Evolutionary conservation across 306 rosid species (phyloP).

Genomic region (Amphicarpaea edgeworthii): DNA sequence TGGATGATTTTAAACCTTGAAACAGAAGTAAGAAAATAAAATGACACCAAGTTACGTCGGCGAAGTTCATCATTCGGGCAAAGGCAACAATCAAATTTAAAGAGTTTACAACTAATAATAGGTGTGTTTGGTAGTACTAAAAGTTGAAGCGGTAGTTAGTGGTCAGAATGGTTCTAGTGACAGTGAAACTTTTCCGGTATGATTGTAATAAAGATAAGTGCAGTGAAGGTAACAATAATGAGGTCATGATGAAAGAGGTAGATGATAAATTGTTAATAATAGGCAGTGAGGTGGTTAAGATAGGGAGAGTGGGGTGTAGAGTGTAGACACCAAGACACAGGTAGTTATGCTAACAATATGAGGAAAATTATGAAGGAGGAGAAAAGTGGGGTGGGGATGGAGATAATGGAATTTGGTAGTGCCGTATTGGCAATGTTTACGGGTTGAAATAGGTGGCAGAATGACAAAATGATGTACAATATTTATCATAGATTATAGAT

Average conservation of each 20-base stretch:
- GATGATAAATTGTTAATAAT: constrained; percentile 33
- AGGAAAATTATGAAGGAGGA: constrained; percentile 16
- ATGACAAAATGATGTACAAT: not conserved
- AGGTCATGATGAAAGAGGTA: constrained; percentile 15
- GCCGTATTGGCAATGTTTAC: constrained; percentile 35
- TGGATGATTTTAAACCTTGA: not conserved
- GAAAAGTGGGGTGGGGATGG: not conserved
- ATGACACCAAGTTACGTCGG: not conserved
- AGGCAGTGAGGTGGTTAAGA: constrained; percentile 19
- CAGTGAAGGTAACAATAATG: constrained; percentile 37
- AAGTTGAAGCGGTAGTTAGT: constrained; percentile 37
- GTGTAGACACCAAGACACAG: too few relatives aligned
- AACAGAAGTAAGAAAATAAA: not conserved
- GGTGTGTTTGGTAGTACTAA: constrained; percentile 41
- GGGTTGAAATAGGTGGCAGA: not conserved
- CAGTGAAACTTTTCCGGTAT: constrained; percentile 27
- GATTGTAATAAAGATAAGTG: constrained; percentile 47
- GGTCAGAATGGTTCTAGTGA: constrained; percentile 43
- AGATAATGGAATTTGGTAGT: constrained; percentile 20
- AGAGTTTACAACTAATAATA: constrained; percentile 39
- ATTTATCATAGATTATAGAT: not conserved
- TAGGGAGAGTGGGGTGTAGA: not conserved
- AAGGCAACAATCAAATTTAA: constrained; percentile 45
- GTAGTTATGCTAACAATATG: not conserved
- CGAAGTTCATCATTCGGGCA: constrained; percentile 27